A percentile compares a stretch with the other conserved stretches of the same genome.
Conservation (phyloP, 257 asterid genomes). For the Solanum raphanifolium region DNA sequence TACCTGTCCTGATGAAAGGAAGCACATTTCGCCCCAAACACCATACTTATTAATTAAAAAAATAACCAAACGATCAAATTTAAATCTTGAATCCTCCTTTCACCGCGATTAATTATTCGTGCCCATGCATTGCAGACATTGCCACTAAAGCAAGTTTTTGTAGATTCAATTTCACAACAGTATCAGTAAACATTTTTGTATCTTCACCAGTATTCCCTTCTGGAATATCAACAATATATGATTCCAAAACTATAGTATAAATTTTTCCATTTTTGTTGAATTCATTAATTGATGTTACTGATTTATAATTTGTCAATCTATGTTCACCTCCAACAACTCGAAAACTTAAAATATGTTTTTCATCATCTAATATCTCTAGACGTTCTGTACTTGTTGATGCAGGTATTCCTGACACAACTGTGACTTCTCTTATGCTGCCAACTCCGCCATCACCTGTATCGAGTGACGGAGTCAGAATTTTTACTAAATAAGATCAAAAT, state of each 20-base stretch:
- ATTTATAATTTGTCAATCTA: slow-evolving; percentile 59
- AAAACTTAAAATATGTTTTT: slow-evolving; percentile 52
- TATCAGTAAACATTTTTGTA: slow-evolving; percentile 74
- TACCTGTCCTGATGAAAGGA: neutral
- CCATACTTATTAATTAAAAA: neutral
- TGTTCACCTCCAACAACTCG: slow-evolving; percentile 92
- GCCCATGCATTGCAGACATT: slow-evolving; percentile 38
- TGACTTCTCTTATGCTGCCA: slow-evolving; percentile 76
- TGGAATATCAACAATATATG: slow-evolving; percentile 82
- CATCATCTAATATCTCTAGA: slow-evolving; percentile 76
- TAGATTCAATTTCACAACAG: slow-evolving; percentile 72
- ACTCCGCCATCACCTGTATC: slow-evolving; percentile 54
- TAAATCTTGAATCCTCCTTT: neutral
- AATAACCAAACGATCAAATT: neutral
- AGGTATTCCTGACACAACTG: slow-evolving; percentile 84
- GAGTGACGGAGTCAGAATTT: neutral
- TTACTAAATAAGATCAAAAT: neutral
- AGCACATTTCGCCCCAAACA: neutral
- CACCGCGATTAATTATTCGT: neutral
- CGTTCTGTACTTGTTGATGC: slow-evolving; percentile 90
- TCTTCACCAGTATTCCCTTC: slow-evolving; percentile 88
- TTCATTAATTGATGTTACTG: slow-evolving; percentile 68
- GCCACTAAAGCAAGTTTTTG: slow-evolving; percentile 78
- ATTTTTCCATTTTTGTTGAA: slow-evolving; percentile 19
- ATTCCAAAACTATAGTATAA: slow-evolving; percentile 59